Conservation (phyloP, 2,329 filamentous ascomycete species). For the Venturia pyrina region DNA sequence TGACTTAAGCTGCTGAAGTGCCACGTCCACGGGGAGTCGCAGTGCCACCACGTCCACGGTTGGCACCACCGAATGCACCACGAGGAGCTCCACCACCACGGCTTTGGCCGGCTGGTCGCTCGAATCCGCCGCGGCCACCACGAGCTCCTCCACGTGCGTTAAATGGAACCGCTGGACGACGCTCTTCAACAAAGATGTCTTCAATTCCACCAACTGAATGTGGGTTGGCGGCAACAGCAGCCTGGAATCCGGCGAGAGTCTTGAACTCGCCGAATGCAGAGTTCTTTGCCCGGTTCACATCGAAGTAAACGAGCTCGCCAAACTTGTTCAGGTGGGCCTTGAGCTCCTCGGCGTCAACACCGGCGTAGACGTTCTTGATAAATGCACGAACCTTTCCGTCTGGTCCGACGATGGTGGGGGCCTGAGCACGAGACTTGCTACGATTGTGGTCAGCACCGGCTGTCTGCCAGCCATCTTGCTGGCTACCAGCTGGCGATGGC, state of each 20-base stretch:
- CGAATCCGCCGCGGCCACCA: constrained; percentile 44
- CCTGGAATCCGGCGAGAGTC: constrained; percentile 68
- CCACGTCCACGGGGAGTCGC: constrained; percentile 21
- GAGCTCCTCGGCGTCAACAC: constrained; percentile 66
- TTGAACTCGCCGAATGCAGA: constrained; percentile 95
- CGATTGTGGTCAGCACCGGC: constrained; percentile 70
- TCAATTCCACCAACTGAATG: constrained; percentile 70
- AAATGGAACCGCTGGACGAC: constrained; percentile 48
- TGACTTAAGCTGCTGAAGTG: neutral
- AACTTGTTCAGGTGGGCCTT: constrained; percentile 60
- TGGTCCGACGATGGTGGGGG: constrained; percentile 58
- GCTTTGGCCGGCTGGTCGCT: constrained; percentile 50
- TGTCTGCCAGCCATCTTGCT: constrained; percentile 75
- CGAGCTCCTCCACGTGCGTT: constrained; percentile 30
- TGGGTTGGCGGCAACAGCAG: constrained; percentile 74
- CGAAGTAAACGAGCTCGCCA: constrained; percentile 53
- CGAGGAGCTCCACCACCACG: constrained; percentile 61
- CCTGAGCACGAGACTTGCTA: constrained; percentile 67
- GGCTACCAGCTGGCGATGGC: constrained; percentile 26
- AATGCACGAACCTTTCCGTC: constrained; percentile 52
- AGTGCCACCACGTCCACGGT: constrained; percentile 53
- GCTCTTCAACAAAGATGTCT: constrained; percentile 78
- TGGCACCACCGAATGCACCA: constrained; percentile 52
- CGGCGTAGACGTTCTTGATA: constrained; percentile 91
- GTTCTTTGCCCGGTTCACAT: constrained; percentile 68